Evolutionary conservation across 805 yeast species (phyloP).

Genomic region (Priceomyces carsonii): DNA sequence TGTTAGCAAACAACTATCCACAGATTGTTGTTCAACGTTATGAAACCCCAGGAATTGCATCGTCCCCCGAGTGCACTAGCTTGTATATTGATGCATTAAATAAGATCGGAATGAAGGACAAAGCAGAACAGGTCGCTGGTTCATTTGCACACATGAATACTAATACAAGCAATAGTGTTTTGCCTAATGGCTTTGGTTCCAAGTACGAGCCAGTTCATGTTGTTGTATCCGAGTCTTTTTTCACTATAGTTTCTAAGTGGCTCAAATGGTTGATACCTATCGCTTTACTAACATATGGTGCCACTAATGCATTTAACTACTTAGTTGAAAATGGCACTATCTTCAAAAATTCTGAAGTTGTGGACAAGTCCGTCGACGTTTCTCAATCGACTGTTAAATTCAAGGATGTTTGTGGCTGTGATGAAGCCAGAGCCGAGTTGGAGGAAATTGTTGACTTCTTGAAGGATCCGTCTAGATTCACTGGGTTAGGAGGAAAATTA

Average conservation of each 20-base stretch:
- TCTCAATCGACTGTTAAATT: conserved; percentile 84
- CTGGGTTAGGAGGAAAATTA: conserved; percentile 94
- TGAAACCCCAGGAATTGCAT: conserved; percentile 92
- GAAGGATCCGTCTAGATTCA: conserved; percentile 93
- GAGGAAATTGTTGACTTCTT: conserved; percentile 98
- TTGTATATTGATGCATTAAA: conserved; percentile 80
- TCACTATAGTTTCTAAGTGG: conserved; percentile 81
- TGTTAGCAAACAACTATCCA: conserved; percentile 85
- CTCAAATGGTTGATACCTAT: conserved; percentile 84
- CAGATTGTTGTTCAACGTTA: conserved; percentile 92
- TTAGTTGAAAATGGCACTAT: conserved; percentile 82
- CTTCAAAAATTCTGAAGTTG: conserved; percentile 68
- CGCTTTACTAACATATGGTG: conserved; percentile 77
- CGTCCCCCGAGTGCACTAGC: conserved; percentile 74
- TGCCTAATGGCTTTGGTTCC: conserved; percentile 53
- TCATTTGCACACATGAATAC: conserved; percentile 22
- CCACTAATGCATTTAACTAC: conserved; percentile 74
- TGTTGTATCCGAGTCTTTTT: conserved; percentile 82
- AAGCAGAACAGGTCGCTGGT: conserved; percentile 68
- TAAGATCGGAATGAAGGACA: conserved; percentile 72
- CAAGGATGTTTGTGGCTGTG: conserved; percentile 94
- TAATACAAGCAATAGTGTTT: conserved; percentile 6
- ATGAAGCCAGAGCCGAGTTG: conserved; percentile 95
- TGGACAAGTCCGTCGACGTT: conserved; percentile 80
- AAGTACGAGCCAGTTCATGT: conserved; percentile 89